phyloP scores from a whole-genome alignment of 306 rosid species.

The Dicorynia guianensis region DNA sequence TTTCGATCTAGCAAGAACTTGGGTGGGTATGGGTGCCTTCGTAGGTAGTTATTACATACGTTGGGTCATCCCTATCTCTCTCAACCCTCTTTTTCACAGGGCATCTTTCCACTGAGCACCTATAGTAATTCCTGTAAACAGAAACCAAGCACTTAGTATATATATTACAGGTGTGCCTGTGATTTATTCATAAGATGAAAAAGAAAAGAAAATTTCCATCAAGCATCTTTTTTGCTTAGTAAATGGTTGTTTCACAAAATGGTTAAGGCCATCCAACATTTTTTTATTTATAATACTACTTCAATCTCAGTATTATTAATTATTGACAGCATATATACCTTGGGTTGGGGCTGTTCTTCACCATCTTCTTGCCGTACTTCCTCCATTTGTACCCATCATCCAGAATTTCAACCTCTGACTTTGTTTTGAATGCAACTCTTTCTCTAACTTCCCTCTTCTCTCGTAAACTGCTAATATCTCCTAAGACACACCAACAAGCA shows the following conservation, averaged over 20 bases:
- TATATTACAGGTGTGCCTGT: neutral
- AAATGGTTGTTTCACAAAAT: neutral
- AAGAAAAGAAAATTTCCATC: neutral
- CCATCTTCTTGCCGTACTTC: slow-evolving; percentile 96
- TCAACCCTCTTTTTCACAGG: slow-evolving; percentile 93
- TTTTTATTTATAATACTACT: neutral
- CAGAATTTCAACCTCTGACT: slow-evolving; percentile 76
- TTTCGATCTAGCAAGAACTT: slow-evolving; percentile 40
- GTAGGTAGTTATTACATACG: slow-evolving; percentile 82
- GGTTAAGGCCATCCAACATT: neutral
- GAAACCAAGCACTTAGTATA: neutral
- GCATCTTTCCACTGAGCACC: slow-evolving; percentile 86
- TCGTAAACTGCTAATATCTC: slow-evolving; percentile 33
- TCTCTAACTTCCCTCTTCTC: slow-evolving; percentile 53
- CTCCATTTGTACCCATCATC: slow-evolving; percentile 96
- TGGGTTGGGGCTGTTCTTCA: slow-evolving; percentile 92
- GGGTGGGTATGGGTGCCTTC: slow-evolving; percentile 86
- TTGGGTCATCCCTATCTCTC: slow-evolving; percentile 80
- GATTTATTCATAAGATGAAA: neutral
- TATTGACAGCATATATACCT: slow-evolving; percentile 48
- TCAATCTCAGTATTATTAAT: neutral
- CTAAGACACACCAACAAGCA: slow-evolving; percentile 21
- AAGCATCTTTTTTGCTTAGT: neutral
- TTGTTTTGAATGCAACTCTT: slow-evolving; percentile 80
- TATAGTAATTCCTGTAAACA: slow-evolving; percentile 81